These are phyloP conservation scores for Quercus engelmannii DNA, from an alignment of 306 rosid genomes.

Conservation along the genomic window DNA sequence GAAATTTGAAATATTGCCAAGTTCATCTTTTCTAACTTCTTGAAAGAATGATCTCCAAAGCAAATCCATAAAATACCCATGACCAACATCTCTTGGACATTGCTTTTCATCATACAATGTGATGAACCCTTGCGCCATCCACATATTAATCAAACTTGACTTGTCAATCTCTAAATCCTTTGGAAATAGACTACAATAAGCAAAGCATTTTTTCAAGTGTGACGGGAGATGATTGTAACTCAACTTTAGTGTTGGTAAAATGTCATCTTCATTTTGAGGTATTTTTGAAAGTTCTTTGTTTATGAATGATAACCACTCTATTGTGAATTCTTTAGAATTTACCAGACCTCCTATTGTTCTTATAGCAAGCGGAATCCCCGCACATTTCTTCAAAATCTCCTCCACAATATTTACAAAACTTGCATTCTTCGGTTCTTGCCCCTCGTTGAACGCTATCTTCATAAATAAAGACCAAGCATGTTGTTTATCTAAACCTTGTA, in stretches of 20 bases:
- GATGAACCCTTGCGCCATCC: too few relatives aligned
- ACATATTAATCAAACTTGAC: too few relatives aligned
- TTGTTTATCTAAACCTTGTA: not conserved
- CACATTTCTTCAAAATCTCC: accelerated
- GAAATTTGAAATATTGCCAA: too few relatives aligned
- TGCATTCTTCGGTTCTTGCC: not conserved
- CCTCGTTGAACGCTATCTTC: not conserved
- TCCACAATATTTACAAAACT: accelerated
- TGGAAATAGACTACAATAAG: too few relatives aligned
- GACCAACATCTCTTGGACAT: too few relatives aligned
- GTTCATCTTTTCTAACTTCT: accelerated
- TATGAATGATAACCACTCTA: accelerated
- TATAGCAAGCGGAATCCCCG: accelerated
- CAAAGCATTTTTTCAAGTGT: too few relatives aligned
- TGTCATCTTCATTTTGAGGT: accelerated
- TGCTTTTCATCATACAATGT: accelerated
- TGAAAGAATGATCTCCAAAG: too few relatives aligned
- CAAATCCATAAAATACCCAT: too few relatives aligned
- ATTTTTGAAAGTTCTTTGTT: accelerated
- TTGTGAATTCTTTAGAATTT: accelerated
- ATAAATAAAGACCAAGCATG: not conserved
- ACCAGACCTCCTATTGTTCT: accelerated
- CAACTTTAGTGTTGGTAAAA: too few relatives aligned
- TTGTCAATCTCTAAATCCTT: too few relatives aligned
- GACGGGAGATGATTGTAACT: accelerated